These are phyloP conservation scores for Paracorniculantispora psalliotae DNA, from an alignment of 2,329 filamentous ascomycete species.

Conservation along the genomic window DNA sequence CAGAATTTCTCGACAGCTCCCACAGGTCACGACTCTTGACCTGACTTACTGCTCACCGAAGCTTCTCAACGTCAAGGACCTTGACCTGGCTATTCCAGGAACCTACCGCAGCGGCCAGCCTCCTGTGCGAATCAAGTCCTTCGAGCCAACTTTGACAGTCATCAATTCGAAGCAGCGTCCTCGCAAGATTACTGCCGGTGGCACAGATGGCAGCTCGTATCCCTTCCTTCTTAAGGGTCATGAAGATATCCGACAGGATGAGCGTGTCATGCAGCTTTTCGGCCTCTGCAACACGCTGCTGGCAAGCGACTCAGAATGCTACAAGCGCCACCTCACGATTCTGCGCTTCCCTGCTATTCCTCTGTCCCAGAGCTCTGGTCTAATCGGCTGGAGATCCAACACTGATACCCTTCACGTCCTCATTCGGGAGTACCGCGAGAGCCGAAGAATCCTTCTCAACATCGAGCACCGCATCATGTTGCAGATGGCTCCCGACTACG, in stretches of 20 bases:
- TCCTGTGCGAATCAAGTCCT: conserved; percentile 79
- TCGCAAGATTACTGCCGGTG: conserved; percentile 79
- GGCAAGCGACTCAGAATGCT: conserved; percentile 88
- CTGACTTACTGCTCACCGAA: conserved; percentile 96
- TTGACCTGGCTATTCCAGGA: conserved; percentile 92
- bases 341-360: conserved; percentile 96
- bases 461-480: conserved; percentile 99
- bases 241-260: conserved; percentile 97
- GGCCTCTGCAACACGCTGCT: conserved; percentile 95
- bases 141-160: conserved; percentile 84
- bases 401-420: conserved; percentile 95
- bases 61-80: conserved; percentile 74
- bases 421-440: conserved; percentile 96
- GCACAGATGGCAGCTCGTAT: conserved; percentile 83
- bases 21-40: conserved; percentile 87
- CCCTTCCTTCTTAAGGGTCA: conserved; percentile 96
- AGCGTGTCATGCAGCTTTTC: conserved; percentile 99
- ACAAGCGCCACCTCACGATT: conserved; percentile 95
- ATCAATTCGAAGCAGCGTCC: conserved; percentile 97
- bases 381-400: conserved; percentile 95
- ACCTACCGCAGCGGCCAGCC: conserved; percentile 78
- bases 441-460: conserved; percentile 93
- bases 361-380: conserved; percentile 89
- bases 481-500: conserved; percentile 98
- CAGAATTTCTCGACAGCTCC: conserved; percentile 87